Conservation (phyloP, 73 alveolate genomes). For the Symbiodinium pilosum region DNA sequence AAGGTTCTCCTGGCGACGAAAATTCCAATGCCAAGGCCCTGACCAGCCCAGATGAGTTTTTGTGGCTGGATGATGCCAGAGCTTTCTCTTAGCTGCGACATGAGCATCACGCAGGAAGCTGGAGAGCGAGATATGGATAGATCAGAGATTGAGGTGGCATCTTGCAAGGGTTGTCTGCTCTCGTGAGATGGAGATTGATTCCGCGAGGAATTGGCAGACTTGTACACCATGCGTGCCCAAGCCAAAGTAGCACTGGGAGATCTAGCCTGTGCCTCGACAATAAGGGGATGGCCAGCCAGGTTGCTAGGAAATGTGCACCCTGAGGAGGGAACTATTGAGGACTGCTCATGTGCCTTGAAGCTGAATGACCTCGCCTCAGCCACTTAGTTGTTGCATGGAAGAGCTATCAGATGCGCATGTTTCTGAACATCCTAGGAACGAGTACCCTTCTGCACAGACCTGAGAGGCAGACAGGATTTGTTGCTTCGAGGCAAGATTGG, state of each 20-base stretch:
- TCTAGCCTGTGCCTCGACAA: not conserved
- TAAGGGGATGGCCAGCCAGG: too few relatives aligned
- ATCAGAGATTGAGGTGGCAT: constrained; percentile 55
- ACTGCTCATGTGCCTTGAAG: constrained; percentile 41
- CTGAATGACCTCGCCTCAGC: constrained; percentile 22
- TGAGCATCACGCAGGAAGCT: not conserved
- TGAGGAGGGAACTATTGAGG: constrained; percentile 67
- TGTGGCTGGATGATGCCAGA: too few relatives aligned
- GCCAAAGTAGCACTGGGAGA: constrained; percentile 79
- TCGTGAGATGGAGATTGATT: too few relatives aligned
- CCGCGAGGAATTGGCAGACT: constrained; percentile 72
- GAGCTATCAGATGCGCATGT: too few relatives aligned
- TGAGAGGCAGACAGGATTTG: too few relatives aligned
- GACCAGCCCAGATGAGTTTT: too few relatives aligned
- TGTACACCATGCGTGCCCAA: constrained; percentile 81
- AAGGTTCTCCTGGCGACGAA: too few relatives aligned
- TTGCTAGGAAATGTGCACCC: too few relatives aligned
- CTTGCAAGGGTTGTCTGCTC: not conserved
- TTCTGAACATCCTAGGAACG: not conserved
- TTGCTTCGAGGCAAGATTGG: too few relatives aligned
- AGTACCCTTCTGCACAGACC: constrained; percentile 2
- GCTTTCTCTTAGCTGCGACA: too few relatives aligned
- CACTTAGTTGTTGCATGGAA: too few relatives aligned
- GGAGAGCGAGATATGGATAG: constrained; percentile 50
- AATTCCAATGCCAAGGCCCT: too few relatives aligned